phyloP scores from a whole-genome alignment of 2,329 filamentous ascomycete genomes.

The Xylaria sp. region DNA sequence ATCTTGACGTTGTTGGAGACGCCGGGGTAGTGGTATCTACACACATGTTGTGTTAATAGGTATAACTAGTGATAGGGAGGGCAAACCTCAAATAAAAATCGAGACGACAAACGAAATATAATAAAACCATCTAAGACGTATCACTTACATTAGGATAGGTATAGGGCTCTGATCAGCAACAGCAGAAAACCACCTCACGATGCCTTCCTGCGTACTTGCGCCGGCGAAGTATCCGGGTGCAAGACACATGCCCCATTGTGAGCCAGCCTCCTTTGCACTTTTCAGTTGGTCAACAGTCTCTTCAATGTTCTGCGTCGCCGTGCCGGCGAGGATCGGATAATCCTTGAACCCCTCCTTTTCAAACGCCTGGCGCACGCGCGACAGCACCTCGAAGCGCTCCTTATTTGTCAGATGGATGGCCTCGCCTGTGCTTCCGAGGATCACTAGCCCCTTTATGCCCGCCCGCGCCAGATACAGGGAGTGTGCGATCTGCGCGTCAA shows the following conservation, averaged over 20 bases:
- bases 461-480: constrained; percentile 67
- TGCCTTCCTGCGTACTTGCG: constrained; percentile 63
- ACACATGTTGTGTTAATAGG: not conserved
- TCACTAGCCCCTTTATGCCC: constrained; percentile 69
- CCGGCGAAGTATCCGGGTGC: constrained; percentile 69
- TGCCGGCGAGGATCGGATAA: constrained; percentile 68
- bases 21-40: constrained; percentile 71
- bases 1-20: constrained; percentile 73
- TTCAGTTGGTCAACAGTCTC: constrained; percentile 68
- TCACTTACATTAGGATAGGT: constrained; percentile 65
- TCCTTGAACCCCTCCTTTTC: constrained; percentile 65
- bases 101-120: not conserved
- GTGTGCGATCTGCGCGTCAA: constrained; percentile 66
- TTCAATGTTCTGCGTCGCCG: constrained; percentile 68
- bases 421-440: constrained; percentile 71
- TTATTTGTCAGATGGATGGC: constrained; percentile 67
- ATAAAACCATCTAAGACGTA: not conserved
- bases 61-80: not conserved
- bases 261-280: constrained; percentile 65
- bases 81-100: not conserved
- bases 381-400: constrained; percentile 66
- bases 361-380: constrained; percentile 63
- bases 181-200: constrained; percentile 66
- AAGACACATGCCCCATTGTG: constrained; percentile 68
- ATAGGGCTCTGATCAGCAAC: constrained; percentile 67